Evolutionary conservation across 2,329 filamentous ascomycete species (phyloP), one percentile per base, ranked within the genome.

Genomic region (Ceratocystis destructans): DNA sequence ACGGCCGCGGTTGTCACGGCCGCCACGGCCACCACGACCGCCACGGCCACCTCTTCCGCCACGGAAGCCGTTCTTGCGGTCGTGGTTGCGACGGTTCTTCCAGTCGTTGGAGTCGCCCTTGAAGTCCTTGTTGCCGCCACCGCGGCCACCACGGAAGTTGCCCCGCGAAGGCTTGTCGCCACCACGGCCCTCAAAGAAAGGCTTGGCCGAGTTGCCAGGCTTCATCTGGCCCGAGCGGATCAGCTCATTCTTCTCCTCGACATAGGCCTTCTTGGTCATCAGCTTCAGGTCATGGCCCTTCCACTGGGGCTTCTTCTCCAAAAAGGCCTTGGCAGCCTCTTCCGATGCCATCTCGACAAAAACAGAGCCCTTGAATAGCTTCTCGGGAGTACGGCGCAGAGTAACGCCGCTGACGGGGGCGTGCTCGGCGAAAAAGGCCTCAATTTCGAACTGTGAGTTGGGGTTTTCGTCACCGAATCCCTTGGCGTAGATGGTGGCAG

Each of bases 311-410:
- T 88, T 86, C 22, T 89, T 87, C 65, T 96, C 88, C 69, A 96
- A 78, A 77, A 99, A 99, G 68, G 85, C 85, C 75, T 91, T 82
- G 72, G 89, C 87, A 25, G 84, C 82, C 71, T 95, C 89, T 72
- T 91, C 87, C 62, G 84, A 83, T 69, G 84, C 82, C 75, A 97
- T 99, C 76, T 96, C 93, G 70, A 96, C 90, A 74, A 96, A 97
- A 67, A 96, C 90, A 71, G 90, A 96, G 71, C 93, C 91, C 82
- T 99, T 99, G 86, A 97, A 99, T 64, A 82, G 78, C 72, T 85
- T 86, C 68, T 86, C 79, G 55, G 82, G 80, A 62, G 80, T 80
- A 70, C 94, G 90, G 71, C 95, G 90, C 69, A 99, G 87, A 73
- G 93, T 92, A 69, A 99, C 87, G 61, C 87, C 84, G 72, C 89